A percentile compares a stretch with the other conserved stretches of the same genome.
Conservation (phyloP, 2,329 filamentous ascomycete genomes). For the Dactylellina parvicollis region DNA sequence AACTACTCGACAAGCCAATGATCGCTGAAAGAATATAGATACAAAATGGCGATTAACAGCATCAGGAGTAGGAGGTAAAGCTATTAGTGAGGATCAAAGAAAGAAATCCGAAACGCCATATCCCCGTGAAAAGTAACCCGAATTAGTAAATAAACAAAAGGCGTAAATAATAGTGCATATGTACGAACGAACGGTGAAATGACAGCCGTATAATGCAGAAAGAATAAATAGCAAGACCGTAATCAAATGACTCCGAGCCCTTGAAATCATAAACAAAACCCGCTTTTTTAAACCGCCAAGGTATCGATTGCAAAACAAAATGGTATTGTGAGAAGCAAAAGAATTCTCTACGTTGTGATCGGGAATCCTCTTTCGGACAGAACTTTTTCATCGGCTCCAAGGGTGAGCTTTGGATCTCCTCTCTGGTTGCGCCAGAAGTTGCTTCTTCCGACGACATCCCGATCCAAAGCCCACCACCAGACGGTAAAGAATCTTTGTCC, state of each 20-base stretch:
- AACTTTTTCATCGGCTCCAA: conserved; percentile 7
- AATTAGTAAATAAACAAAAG: not conserved
- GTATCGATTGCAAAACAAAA: conserved; percentile 19
- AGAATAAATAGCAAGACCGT: not conserved
- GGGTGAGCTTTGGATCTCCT: conserved; percentile 34
- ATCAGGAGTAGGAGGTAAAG: not conserved
- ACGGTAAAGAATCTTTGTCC: conserved; percentile 36
- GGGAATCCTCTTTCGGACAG: conserved; percentile 11
- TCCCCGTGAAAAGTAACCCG: not conserved
- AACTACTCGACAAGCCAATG: not conserved
- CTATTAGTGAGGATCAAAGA: not conserved
- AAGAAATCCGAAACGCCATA: conserved; percentile 12
- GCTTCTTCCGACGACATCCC: conserved; percentile 29
- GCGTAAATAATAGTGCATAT: conserved; percentile 21
- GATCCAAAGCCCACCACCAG: conserved; percentile 49
- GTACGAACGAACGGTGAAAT: not conserved
- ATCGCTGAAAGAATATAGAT: not conserved
- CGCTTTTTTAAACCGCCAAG: conserved; percentile 28
- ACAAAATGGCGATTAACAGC: not conserved
- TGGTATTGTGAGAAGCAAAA: not conserved
- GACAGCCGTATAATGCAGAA: not conserved
- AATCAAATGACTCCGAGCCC: not conserved
- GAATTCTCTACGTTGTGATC: conserved; percentile 9
- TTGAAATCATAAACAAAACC: conserved; percentile 11
- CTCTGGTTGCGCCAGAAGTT: conserved; percentile 37